phyloP scores from a whole-genome alignment of 2,329 filamentous ascomycete genomes.

The Talaromyces pinophilus region DNA sequence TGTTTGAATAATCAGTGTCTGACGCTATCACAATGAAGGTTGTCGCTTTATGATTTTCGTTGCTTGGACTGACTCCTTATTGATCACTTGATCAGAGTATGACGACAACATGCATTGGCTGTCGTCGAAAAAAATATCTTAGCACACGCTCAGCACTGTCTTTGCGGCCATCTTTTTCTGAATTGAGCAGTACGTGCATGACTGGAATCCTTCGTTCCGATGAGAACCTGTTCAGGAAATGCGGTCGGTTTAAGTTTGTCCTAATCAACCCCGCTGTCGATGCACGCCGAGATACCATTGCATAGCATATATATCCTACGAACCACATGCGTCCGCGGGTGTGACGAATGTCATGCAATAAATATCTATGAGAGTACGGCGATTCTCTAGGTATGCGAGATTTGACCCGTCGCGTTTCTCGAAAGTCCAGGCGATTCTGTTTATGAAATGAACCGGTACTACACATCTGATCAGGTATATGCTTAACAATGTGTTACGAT shows the following conservation, averaged over 20 bases:
- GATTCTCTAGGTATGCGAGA: not conserved
- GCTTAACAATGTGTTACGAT: not conserved
- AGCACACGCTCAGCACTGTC: not conserved
- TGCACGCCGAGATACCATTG: not conserved
- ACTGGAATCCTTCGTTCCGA: not conserved
- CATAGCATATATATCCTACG: not conserved
- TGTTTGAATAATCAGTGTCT: not conserved
- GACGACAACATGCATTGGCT: conserved; percentile 15
- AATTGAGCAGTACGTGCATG: conserved; percentile 6
- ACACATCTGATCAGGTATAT: not conserved
- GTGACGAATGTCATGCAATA: not conserved
- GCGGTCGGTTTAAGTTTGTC: not conserved
- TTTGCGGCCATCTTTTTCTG: conserved; percentile 2
- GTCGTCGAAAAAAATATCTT: not conserved
- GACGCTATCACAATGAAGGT: not conserved
- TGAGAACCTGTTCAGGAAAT: not conserved
- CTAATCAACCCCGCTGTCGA: not conserved
- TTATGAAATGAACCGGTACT: not conserved
- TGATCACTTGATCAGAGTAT: conserved; percentile 14
- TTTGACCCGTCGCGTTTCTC: not conserved
- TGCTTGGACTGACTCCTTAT: not conserved
- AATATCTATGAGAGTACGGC: not conserved
- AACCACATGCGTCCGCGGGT: not conserved
- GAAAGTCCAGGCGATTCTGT: not conserved
- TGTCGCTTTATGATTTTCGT: not conserved